Conservation (phyloP, 139 green algal genomes). For the Chlamydomonas applanata region DNA sequence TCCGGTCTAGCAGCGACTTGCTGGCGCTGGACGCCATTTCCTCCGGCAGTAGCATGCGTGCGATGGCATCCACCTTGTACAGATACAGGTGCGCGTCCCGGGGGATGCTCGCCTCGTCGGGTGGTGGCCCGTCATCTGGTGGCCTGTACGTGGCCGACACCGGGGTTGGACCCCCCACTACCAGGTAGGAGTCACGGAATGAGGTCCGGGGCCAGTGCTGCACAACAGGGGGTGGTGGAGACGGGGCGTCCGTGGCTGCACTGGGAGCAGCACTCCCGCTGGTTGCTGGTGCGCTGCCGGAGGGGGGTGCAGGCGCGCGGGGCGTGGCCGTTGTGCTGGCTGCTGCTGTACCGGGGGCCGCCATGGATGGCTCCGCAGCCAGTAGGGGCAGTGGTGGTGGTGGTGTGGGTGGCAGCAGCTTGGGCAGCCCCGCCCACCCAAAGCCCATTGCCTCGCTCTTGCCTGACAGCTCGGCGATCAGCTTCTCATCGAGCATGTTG, state of each 20-base stretch:
- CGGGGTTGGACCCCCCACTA: slow-evolving; percentile 1
- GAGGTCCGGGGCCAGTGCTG: background rate
- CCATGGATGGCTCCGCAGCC: background rate
- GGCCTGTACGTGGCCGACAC: background rate
- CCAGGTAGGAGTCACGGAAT: slow-evolving; percentile 28
- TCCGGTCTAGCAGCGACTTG: slow-evolving; percentile 37
- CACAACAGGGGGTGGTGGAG: slow-evolving; percentile 1
- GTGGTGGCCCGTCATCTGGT: background rate
- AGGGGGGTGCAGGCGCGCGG: background rate
- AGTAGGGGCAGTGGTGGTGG: background rate
- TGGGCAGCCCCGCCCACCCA: slow-evolving; percentile 17
- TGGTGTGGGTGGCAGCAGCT: background rate
- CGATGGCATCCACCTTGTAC: slow-evolving; percentile 40
- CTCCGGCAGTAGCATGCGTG: slow-evolving; percentile 34
- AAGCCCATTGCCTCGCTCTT: slow-evolving; percentile 16
- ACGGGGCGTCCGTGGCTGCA: background rate
- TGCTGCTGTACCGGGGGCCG: background rate
- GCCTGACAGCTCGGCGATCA: slow-evolving; percentile 29
- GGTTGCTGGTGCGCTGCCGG: background rate
- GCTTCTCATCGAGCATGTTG: slow-evolving; percentile 39
- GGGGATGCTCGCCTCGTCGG: background rate
- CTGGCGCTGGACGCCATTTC: slow-evolving; percentile 23
- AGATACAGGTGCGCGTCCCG: slow-evolving; percentile 10
- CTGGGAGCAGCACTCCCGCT: too few species aligned
- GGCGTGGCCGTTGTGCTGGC: background rate